A percentile compares a stretch with the other conserved stretches of the same genome.
Conservation (phyloP, 305 asterid genomes). For the Solanum hybrid region DNA sequence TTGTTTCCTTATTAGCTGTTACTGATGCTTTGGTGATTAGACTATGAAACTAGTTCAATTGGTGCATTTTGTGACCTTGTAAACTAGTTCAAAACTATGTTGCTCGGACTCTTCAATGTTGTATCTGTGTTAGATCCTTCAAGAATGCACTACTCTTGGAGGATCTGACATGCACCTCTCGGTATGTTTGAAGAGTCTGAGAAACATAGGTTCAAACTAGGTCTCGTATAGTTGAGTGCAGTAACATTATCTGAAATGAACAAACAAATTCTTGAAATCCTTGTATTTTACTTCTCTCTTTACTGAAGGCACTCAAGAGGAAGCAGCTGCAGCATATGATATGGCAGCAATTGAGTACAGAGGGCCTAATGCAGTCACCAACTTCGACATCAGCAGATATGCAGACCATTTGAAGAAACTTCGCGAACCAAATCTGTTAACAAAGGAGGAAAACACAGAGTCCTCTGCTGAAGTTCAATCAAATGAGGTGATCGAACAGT, state of each 20-base stretch:
- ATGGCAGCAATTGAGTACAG: conserved; percentile 78
- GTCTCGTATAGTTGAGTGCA: not conserved
- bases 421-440: conserved; percentile 12
- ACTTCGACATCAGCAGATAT: conserved; percentile 74
- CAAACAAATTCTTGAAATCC: not conserved
- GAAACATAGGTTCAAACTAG: not conserved
- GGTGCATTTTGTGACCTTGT: not conserved
- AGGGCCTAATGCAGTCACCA: conserved; percentile 80
- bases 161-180: not conserved
- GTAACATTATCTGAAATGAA: not conserved
- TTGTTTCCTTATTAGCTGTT: not conserved
- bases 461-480: conserved; percentile 16
- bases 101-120: not conserved
- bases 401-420: conserved; percentile 35
- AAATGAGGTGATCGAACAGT: conserved; percentile 5
- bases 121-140: not conserved
- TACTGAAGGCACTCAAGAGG: conserved; percentile 80
- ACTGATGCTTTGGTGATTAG: not conserved
- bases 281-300: not conserved
- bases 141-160: not conserved
- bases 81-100: not conserved
- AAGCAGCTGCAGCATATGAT: conserved; percentile 91
- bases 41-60: not conserved
- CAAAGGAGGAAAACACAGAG: conserved; percentile 9
- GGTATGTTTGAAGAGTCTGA: not conserved